phyloP scores from a whole-genome alignment of 768 basidiomycete species.

The Chalciporus piperatus region DNA sequence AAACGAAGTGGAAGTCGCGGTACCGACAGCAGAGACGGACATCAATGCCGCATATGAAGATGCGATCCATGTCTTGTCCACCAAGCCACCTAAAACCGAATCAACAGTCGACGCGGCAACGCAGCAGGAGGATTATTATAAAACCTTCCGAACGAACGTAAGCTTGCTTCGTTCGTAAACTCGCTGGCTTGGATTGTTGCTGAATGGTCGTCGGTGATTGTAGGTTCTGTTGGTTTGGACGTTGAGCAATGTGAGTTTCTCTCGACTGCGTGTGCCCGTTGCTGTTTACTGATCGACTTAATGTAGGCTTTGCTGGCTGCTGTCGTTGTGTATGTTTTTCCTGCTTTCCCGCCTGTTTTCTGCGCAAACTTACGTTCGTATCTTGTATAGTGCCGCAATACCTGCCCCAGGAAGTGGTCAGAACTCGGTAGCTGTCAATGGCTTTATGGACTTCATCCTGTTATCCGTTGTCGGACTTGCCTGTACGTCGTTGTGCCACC shows the following conservation, averaged over 20 bases:
- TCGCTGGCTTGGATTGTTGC: background rate
- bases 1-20: conserved; percentile 81
- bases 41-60: conserved; percentile 90
- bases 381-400: conserved; percentile 30
- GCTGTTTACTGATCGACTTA: conserved; percentile 9
- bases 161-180: conserved; percentile 16
- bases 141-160: conserved; percentile 84
- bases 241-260: conserved; percentile 66
- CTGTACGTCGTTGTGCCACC: conserved; percentile 48
- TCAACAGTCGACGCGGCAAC: conserved; percentile 58
- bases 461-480: conserved; percentile 88
- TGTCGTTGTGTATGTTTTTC: conserved; percentile 60
- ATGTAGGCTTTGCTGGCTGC: conserved; percentile 67
- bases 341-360: background rate
- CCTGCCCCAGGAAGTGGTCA: conserved; percentile 49
- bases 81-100: conserved; percentile 75
- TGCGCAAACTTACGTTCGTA: conserved; percentile 1
- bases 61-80: conserved; percentile 76
- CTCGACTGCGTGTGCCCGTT: conserved; percentile 7
- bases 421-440: conserved; percentile 60
- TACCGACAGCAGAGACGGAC: conserved; percentile 87
- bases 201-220: conserved; percentile 11
- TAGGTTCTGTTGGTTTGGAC: conserved; percentile 86
- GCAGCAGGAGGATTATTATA: conserved; percentile 82
- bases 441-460: conserved; percentile 87